phyloP scores from a whole-genome alignment of 257 asterid genomes.

The Haberlea rhodopensis region DNA sequence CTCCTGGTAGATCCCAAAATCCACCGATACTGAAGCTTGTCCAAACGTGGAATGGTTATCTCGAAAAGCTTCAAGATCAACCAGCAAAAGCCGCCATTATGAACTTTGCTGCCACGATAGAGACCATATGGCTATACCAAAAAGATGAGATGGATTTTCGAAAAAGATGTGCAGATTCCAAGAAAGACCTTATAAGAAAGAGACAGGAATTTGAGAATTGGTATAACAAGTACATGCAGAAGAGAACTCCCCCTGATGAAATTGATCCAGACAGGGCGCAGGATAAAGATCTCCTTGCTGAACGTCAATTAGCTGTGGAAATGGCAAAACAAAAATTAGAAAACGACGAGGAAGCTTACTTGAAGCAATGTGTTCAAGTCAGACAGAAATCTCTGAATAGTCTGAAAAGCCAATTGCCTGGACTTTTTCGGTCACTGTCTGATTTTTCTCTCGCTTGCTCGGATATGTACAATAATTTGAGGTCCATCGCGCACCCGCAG shows the following conservation, averaged over 20 bases:
- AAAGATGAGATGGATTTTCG: conserved; percentile 75
- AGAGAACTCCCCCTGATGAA: conserved; percentile 58
- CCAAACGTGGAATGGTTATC: conserved; percentile 67
- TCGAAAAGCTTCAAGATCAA: conserved; percentile 79
- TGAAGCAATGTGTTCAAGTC: conserved; percentile 70
- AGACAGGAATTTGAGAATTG: conserved; percentile 71
- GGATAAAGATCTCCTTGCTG: conserved; percentile 42
- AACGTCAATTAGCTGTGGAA: conserved; percentile 54
- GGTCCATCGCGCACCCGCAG: conserved; percentile 42
- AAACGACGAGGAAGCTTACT: conserved; percentile 64
- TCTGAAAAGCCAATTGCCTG: conserved; percentile 73
- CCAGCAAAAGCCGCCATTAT: conserved; percentile 62
- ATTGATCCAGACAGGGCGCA: conserved; percentile 53
- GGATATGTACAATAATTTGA: conserved; percentile 68
- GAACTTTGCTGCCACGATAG: conserved; percentile 68
- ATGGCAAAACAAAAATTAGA: conserved; percentile 51
- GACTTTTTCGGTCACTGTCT: conserved; percentile 58
- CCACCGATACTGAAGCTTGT: conserved; percentile 69
- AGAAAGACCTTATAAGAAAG: conserved; percentile 61
- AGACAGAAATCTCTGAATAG: conserved; percentile 74
- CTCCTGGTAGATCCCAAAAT: conserved; percentile 64
- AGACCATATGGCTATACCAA: conserved; percentile 66
- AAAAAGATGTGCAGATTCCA: conserved; percentile 61
- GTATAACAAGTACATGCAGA: conserved; percentile 65
- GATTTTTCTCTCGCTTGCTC: conserved; percentile 82